phyloP scores from a whole-genome alignment of 2,329 filamentous ascomycete genomes.

The Fusarium xylarioides region DNA sequence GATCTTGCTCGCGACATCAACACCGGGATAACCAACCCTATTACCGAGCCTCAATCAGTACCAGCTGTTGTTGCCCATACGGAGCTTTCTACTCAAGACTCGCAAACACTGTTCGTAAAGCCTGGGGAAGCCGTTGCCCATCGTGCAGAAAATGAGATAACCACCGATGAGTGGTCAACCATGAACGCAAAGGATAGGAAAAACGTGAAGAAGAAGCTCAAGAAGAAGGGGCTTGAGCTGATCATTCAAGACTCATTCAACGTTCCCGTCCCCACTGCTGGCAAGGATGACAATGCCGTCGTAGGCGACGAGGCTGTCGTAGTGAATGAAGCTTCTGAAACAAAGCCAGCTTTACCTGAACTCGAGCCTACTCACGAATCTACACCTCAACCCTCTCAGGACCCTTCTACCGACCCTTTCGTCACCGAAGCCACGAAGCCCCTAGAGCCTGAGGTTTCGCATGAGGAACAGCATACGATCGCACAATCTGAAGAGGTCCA shows the following conservation, averaged over 20 bases:
- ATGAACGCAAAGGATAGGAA: constrained; percentile 37
- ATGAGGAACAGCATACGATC: background rate
- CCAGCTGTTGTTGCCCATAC: background rate
- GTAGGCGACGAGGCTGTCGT: background rate
- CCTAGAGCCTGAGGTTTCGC: background rate
- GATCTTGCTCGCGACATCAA: background rate
- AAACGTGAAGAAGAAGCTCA: constrained; percentile 38
- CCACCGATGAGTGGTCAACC: constrained; percentile 32
- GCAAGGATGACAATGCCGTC: background rate
- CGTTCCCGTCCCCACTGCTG: background rate
- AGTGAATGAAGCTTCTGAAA: constrained; percentile 1
- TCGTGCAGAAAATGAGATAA: constrained; percentile 36
- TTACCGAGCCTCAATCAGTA: background rate
- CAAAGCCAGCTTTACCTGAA: background rate
- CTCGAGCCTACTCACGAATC: background rate
- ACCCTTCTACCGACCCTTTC: background rate
- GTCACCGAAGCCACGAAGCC: background rate
- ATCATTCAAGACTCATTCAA: constrained; percentile 27
- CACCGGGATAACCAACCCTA: background rate
- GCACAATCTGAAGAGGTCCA: background rate
- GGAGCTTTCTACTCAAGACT: background rate
- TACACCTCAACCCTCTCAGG: background rate
- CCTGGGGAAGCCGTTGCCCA: background rate
- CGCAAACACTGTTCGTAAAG: background rate
- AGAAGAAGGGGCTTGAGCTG: constrained; percentile 33